phyloP scores from a whole-genome alignment of 768 basidiomycete species.

The Gelatoporia subvermispora region DNA sequence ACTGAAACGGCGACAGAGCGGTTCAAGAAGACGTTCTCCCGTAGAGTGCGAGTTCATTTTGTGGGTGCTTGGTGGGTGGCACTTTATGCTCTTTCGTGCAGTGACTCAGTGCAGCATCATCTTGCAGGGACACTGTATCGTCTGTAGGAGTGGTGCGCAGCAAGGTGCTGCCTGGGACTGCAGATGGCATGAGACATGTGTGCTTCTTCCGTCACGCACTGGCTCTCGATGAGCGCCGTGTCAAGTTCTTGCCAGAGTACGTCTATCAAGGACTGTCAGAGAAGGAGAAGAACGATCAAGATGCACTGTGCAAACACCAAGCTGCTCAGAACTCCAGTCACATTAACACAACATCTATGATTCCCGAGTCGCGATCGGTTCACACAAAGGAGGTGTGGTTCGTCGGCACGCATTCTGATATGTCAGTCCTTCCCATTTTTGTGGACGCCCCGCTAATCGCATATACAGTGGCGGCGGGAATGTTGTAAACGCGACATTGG shows the following conservation, averaged over 20 bases:
- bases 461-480: constrained; percentile 1
- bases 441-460: not conserved
- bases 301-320: not conserved
- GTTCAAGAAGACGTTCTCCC: constrained; percentile 26
- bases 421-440: not conserved
- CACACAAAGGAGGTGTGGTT: not conserved
- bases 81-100: not conserved
- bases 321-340: not conserved
- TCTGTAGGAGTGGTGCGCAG: constrained; percentile 12
- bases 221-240: not conserved
- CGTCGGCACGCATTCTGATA: not conserved
- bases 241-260: not conserved
- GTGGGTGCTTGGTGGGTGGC: constrained; percentile 27
- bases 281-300: not conserved
- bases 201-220: not conserved
- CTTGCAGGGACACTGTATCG: constrained; percentile 17
- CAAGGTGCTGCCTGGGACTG: constrained; percentile 5
- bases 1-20: not conserved
- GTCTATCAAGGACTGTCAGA: not conserved
- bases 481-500: not conserved
- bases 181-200: not conserved
- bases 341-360: not conserved
- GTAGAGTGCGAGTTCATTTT: constrained; percentile 25
- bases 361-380: not conserved
- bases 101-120: not conserved